Evolutionary conservation across 305 asterid species (phyloP), one percentile per base, ranked within the genome.

Genomic region (Plantago coronopus): DNA sequence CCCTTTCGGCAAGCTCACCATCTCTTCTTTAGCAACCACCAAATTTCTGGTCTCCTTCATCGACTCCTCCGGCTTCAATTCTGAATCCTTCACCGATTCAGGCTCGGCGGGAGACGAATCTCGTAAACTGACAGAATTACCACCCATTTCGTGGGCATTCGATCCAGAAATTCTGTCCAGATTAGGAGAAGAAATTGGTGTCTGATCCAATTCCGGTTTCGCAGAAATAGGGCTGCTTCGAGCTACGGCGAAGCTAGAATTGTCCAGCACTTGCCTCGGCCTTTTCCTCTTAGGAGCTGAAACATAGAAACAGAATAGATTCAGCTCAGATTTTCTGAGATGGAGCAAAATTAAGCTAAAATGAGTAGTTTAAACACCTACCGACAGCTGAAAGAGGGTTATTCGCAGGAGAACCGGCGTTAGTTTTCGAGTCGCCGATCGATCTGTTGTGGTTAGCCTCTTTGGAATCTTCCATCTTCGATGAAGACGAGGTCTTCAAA

Each of bases 261-360:
- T 81, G 31, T 93, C 96, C 59, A 79, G 73, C 20, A 90, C 78
- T 45, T 87, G 96, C 61, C 96, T 76, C 5, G 96, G 99, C 57
- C 86, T 76, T 74, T 94, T 81, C 11, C 87, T 65, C 76, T 73
- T 81, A 1, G 86, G 96, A 69, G 93, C 97, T 88, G 75, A 57
- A 10, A 10, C 43, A 38, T 11, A 10, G 15, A 62, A 64, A 76
- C 47, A 38, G 9, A 16, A 54, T 4, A n/a, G 6, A 2, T 14
- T 53, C 18, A 31, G 29, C 17, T 17, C 31, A 46, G 47, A 58
- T 17, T 45, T 13, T 20, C 23, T 6, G 21, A 40, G 14, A 37
- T 17, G 63, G 21, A 18, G 13, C 9, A 22, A 40, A 50, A 51
- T 42, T 53, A 13, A 27, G 19, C 46, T 2, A 20, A 50, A 12